Evolutionary conservation across 1,284 basidiomycete genomes (phyloP).

Genomic region (Cutaneotrichosporon dermatis): DNA sequence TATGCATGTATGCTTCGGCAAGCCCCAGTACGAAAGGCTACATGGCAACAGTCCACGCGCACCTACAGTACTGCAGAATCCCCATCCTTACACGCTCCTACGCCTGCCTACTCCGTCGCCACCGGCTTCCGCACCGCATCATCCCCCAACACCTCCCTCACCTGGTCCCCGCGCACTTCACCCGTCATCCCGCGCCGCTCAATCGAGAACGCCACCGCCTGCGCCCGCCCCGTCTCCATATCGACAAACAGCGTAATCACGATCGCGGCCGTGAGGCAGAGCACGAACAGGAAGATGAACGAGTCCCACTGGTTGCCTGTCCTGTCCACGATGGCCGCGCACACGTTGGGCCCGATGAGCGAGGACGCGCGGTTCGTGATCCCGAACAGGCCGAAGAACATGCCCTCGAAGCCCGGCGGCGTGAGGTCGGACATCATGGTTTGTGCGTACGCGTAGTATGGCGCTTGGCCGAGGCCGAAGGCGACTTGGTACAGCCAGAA

Average conservation of each 20-base stretch:
- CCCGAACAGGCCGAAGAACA: conserved; percentile 79
- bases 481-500: conserved; percentile 54
- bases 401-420: conserved; percentile 76
- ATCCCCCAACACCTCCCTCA: too few relatives aligned
- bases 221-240: conserved; percentile 60
- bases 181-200: conserved; percentile 18
- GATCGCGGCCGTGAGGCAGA: conserved; percentile 58
- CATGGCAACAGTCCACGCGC: too few relatives aligned
- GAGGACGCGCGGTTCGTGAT: conserved; percentile 75
- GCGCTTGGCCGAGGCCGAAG: conserved; percentile 74
- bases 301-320: conserved; percentile 57
- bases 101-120: too few relatives aligned
- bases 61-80: too few relatives aligned
- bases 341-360: conserved; percentile 75
- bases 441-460: conserved; percentile 66
- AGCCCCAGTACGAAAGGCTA: too few relatives aligned
- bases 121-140: too few relatives aligned
- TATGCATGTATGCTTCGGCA: too few relatives aligned
- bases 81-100: too few relatives aligned
- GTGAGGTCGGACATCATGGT: conserved; percentile 61
- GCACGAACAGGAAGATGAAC: conserved; percentile 68
- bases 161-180: conserved; percentile 11
- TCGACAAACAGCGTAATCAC: conserved; percentile 70
- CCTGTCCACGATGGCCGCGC: conserved; percentile 64
- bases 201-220: conserved; percentile 54